Conservation (phyloP, 345 rosid species). For the Populus ilicifolia region DNA sequence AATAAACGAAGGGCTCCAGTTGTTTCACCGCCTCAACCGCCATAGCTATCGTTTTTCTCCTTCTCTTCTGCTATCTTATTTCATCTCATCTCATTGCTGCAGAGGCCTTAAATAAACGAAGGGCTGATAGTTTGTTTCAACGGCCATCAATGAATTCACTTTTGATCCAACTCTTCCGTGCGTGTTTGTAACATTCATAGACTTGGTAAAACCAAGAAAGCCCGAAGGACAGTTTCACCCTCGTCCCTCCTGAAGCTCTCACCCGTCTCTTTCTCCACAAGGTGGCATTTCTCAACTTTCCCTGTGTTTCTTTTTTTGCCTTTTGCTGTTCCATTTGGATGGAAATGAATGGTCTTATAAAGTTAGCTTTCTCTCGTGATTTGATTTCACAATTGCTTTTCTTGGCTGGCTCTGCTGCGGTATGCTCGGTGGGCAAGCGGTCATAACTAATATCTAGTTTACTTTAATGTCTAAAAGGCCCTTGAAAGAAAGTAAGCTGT, state of each 20-base stretch:
- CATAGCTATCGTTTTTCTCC: background rate
- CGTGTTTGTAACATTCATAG: too few relatives aligned
- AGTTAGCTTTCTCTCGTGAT: background rate
- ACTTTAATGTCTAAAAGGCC: background rate
- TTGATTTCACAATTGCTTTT: background rate
- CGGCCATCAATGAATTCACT: background rate
- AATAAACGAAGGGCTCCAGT: too few relatives aligned
- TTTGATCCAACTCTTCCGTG: background rate
- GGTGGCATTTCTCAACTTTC: background rate
- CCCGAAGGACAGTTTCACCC: background rate
- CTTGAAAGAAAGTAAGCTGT: background rate
- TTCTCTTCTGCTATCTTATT: background rate
- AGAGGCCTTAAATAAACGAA: background rate
- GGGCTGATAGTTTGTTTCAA: background rate
- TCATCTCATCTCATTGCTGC: background rate
- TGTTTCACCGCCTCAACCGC: too few relatives aligned
- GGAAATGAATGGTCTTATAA: background rate
- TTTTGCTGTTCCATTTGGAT: too few relatives aligned
- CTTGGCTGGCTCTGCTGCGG: background rate
- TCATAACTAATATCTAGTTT: too few relatives aligned
- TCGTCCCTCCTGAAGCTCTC: background rate
- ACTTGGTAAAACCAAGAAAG: too few relatives aligned
- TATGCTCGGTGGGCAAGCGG: too few relatives aligned
- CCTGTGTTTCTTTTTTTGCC: background rate
- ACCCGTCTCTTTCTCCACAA: background rate